Evolutionary conservation across 2,329 filamentous ascomycete genomes (phyloP), one percentile per base, ranked within the genome.

Genomic region (Colletotrichum australisinense): DNA sequence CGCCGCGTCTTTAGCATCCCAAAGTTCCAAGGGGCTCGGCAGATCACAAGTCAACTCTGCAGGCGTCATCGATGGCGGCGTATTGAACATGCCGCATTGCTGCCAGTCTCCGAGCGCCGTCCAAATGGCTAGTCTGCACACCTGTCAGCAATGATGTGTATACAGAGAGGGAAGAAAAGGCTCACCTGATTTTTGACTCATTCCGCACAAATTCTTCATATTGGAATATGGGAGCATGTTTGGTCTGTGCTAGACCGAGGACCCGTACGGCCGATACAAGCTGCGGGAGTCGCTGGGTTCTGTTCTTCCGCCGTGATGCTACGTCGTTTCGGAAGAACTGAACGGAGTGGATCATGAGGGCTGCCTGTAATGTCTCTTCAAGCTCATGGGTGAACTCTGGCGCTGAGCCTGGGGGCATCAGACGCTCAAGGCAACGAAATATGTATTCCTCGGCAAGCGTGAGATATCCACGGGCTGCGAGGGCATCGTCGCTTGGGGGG

Each of bases 101-200:
- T 80, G 78, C 77, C 78, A 80, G 65, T 80, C 78, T 7, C 71
- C 70, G 5, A 79, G 59, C 9, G 77, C 66, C 3, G 75, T 74
- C 77, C 78, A 79, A 0, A 63, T 75, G 1, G 76, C 76, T 24
- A 79, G 69, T 14, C 80, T 80, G 14, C 3, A 6, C 4, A 30
- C 1, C 3, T 30, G 9, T 74, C 38, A 74, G 56, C 52, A 22
- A 14, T 1, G 4, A 12, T 5, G 5, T 6, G 8, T 8, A 2
- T 1, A 28, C 4, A 5, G 14, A 12, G 6, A 5, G 55, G 11
- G 1, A 12, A 3, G 16, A 9, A 3, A 28, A 2, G 35, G 66
- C 74, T n/a, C 67, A 78, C 77, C 76, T 69, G 9, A 77, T 75
- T 19, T 76, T 75, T 3, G 74, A 69, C 52, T 79, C 75, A 28